Conservation (phyloP, 164 flowering plant species). For the Stephania cephalantha region DNA sequence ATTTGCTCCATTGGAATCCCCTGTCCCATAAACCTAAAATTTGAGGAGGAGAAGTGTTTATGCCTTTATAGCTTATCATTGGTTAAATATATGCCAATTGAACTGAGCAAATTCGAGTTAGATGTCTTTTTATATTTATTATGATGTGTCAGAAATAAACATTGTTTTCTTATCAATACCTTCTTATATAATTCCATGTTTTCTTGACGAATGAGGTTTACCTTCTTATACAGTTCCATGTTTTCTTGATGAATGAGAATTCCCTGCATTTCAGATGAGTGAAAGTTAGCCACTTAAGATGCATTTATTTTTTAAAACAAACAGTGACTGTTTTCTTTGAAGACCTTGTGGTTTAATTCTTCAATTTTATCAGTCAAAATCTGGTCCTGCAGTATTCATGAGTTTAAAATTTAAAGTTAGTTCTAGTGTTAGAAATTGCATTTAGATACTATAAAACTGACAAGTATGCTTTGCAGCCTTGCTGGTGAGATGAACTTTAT, state of each 20-base stretch:
- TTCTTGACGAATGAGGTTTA: conserved; percentile 52
- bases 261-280: conserved; percentile 42
- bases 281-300: conserved; percentile 17
- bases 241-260: conserved; percentile 71
- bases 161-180: conserved; percentile 30
- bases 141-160: neutral
- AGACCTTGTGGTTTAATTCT: conserved; percentile 73
- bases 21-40: conserved; percentile 54
- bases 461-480: neutral
- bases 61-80: neutral
- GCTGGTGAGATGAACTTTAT: neutral
- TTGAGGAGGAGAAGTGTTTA: conserved; percentile 14
- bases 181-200: conserved; percentile 49
- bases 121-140: conserved; percentile 3
- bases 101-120: neutral
- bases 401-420: neutral
- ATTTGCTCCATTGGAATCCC: conserved; percentile 36
- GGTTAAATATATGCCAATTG: neutral
- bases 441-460: neutral
- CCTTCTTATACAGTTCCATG: conserved; percentile 69
- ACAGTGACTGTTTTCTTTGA: conserved; percentile 1
- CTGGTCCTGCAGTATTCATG: conserved; percentile 52
- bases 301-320: neutral
- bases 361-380: conserved; percentile 64
- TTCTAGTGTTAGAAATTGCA: neutral